A percentile compares a stretch with the other conserved stretches of the same genome.
Evolutionary conservation across 371 early-diverging fungal genomes (phyloP).

Genomic region (Rhizopus microsporus): DNA sequence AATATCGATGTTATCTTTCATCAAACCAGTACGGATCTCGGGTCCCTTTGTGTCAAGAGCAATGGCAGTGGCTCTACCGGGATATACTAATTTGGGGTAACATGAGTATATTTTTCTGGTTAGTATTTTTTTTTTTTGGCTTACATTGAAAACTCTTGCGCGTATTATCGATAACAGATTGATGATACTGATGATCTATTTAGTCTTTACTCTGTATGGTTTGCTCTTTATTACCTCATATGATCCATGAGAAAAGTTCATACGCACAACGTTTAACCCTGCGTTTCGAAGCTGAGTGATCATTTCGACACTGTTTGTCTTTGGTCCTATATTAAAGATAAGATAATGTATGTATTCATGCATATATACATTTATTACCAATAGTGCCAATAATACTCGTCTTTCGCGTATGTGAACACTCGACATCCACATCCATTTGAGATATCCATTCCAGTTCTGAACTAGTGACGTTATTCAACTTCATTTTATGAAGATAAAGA

Average conservation of each 20-base stretch:
- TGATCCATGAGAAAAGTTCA: constrained; percentile 94
- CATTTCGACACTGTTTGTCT: constrained; percentile 84
- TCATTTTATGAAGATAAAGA: constrained; percentile 1
- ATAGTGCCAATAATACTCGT: constrained; percentile 60
- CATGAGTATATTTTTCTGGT: not conserved
- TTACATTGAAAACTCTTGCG: constrained; percentile 58
- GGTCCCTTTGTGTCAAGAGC: constrained; percentile 91
- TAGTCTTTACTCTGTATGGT: not conserved
- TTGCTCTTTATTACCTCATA: constrained; percentile 65
- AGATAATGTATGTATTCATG: not conserved
- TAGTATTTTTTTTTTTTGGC: constrained; percentile 6
- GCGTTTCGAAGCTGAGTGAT: constrained; percentile 84
- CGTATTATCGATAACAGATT: constrained; percentile 80
- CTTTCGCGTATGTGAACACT: constrained; percentile 69
- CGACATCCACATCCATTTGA: constrained; percentile 65
- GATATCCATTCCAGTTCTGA: constrained; percentile 79
- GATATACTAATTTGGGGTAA: constrained; percentile 38
- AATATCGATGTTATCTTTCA: constrained; percentile 64
- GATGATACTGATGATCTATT: constrained; percentile 70
- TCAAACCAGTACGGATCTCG: constrained; percentile 83
- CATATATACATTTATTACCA: constrained; percentile 13
- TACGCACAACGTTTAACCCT: constrained; percentile 96
- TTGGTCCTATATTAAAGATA: constrained; percentile 61
- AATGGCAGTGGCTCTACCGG: constrained; percentile 80
- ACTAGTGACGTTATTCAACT: constrained; percentile 27